phyloP scores from a whole-genome alignment of 306 rosid species.

The Benincasa hispida region DNA sequence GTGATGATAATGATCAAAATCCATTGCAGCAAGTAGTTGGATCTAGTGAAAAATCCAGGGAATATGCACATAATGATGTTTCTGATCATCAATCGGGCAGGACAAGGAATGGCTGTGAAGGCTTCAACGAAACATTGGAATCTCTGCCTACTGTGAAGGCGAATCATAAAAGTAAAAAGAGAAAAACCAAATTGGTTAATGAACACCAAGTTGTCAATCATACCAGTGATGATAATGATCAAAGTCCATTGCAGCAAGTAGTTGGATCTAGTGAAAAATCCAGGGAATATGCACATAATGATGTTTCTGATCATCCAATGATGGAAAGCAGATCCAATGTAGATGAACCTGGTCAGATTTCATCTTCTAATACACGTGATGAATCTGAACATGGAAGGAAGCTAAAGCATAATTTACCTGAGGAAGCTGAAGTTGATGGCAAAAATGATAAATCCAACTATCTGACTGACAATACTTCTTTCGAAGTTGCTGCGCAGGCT shows the following conservation, averaged over 20 bases:
- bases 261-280: constrained; percentile 11
- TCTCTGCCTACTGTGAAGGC: neutral
- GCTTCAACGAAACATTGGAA: neutral
- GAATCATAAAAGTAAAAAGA: constrained; percentile 1
- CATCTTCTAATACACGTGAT: constrained; percentile 13
- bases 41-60: constrained; percentile 13
- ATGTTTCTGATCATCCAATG: constrained; percentile 3
- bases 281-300: constrained; percentile 14
- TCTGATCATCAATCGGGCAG: neutral
- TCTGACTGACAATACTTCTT: constrained; percentile 7
- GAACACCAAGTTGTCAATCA: neutral
- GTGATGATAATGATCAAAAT: constrained; percentile 16
- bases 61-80: constrained; percentile 16
- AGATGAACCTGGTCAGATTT: constrained; percentile 9
- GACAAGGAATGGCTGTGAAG: neutral
- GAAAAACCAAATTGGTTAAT: neutral
- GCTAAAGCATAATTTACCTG: constrained; percentile 8
- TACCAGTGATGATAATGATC: constrained; percentile 10
- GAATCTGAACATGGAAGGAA: constrained; percentile 11
- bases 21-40: constrained; percentile 11
- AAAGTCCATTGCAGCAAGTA: constrained; percentile 15
- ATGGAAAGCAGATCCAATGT: constrained; percentile 5
- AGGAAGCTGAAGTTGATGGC: constrained; percentile 18
- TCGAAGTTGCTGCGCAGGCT: constrained; percentile 24
- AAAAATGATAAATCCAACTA: constrained; percentile 7